Evolutionary conservation across 768 basidiomycete genomes (phyloP).

Genomic region (Pulveroboletus sp.): DNA sequence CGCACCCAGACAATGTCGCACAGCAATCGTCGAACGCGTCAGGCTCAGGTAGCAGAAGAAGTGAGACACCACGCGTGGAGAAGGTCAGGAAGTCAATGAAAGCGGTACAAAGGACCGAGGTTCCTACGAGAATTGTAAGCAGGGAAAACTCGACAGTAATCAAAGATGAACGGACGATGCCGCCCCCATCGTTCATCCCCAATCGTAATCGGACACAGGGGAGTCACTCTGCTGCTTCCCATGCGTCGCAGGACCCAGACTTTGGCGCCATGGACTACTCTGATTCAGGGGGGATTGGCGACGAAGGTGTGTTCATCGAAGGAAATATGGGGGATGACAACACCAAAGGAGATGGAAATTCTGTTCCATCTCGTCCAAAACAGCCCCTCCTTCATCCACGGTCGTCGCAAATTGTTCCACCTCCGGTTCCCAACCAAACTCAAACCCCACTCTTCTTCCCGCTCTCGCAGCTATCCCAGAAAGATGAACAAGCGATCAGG

Average conservation of each 20-base stretch:
- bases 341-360: constrained; percentile 2
- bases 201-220: constrained; percentile 12
- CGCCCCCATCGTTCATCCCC: constrained; percentile 32
- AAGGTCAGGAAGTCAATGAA: constrained; percentile 41
- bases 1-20: constrained; percentile 20
- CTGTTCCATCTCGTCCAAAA: background rate
- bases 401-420: constrained; percentile 18
- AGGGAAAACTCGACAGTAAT: constrained; percentile 13
- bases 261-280: constrained; percentile 15
- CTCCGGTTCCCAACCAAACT: constrained; percentile 6
- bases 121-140: constrained; percentile 9
- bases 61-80: constrained; percentile 42
- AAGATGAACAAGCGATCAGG: constrained; percentile 48
- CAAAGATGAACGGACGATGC: constrained; percentile 35
- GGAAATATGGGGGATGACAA: background rate
- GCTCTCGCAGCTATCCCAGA: constrained; percentile 58
- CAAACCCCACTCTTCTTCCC: constrained; percentile 40
- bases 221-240: constrained; percentile 10
- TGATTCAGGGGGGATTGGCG: background rate
- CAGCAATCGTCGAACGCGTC: constrained; percentile 28
- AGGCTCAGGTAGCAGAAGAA: constrained; percentile 8
- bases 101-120: constrained; percentile 32
- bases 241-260: constrained; percentile 14
- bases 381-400: constrained; percentile 26
- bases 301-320: constrained; percentile 1